These are phyloP conservation scores for Brettanomyces sp. DNA, from an alignment of 805 yeast species.

Conservation along the genomic window DNA sequence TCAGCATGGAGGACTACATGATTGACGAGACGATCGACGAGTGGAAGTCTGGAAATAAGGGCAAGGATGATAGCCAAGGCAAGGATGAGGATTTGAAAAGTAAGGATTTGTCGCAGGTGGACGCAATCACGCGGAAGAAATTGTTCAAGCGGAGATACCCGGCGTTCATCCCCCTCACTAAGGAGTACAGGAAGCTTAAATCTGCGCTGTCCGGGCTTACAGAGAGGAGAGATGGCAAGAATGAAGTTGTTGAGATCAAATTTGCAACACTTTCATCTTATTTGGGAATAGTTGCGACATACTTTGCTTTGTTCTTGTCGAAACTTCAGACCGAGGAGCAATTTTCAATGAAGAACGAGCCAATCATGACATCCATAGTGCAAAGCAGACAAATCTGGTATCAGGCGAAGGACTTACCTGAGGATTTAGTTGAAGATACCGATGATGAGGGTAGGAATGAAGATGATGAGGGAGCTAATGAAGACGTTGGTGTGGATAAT, in stretches of 20 bases:
- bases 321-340: slow-evolving; percentile 42
- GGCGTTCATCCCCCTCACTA: slow-evolving; percentile 69
- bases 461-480: slow-evolving; percentile 10
- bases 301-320: slow-evolving; percentile 64
- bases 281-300: slow-evolving; percentile 67
- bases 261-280: slow-evolving; percentile 68
- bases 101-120: slow-evolving; percentile 40
- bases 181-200: slow-evolving; percentile 43
- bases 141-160: slow-evolving; percentile 62
- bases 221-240: slow-evolving; percentile 13
- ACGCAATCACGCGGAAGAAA: slow-evolving; percentile 40
- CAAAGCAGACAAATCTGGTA: slow-evolving; percentile 85
- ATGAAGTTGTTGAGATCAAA: slow-evolving; percentile 39
- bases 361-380: slow-evolving; percentile 80
- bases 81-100: slow-evolving; percentile 22
- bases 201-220: slow-evolving; percentile 32
- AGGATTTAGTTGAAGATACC: slow-evolving; percentile 17
- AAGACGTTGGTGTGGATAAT: slow-evolving; percentile 18
- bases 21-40: slow-evolving; percentile 75
- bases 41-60: slow-evolving; percentile 52
- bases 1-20: slow-evolving; percentile 64
- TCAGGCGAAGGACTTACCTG: slow-evolving; percentile 50
- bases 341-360: slow-evolving; percentile 68
- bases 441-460: slow-evolving; percentile 15
- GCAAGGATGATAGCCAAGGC: slow-evolving; percentile 32